Evolutionary conservation across 2,329 filamentous ascomycete species (phyloP), one percentile per base, ranked within the genome.

Genomic region (Fusarium papillatum): DNA sequence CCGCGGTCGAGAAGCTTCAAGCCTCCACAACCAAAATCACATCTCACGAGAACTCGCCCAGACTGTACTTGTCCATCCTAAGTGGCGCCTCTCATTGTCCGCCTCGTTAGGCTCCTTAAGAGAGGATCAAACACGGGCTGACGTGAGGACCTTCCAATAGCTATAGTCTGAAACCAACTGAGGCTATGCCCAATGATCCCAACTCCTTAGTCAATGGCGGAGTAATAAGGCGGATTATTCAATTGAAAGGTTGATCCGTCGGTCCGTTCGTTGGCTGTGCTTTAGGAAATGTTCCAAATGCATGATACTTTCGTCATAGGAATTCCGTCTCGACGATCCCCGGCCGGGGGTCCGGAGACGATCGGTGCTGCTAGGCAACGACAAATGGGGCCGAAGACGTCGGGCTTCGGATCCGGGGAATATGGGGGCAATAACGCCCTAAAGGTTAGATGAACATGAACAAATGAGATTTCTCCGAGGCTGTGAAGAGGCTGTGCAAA

Each of bases 401-500:
- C 73, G 64, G 64, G 73, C 14, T 13, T 68, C 57, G 64, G 46
- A 19, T 41, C 70, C 57, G 70, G 48, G 46, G 26, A 38, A 66
- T 36, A 55, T 26, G 26, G 19, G 34, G 57, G 14, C 17, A 61
- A 29, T 29, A 29, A 19, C 34, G 17, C 36, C 22, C 8, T 19
- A 31, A 29, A 16, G 24, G 36, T 24, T n/a, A 29, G 59, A 34
- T 22, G 9, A 26, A 26, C 24, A 26, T 31, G 11, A 22, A 24
- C 46, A 41, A 31, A 41, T 48, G 31, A 63, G 48, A 59, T 55
- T 17, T 53, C 39, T 26, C 29, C 41, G n/a, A 17, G 74, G 74
- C 73, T 72, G 26, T 76, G 74, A 61, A 31, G 43, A 53, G 73
- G 74, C 74, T 65, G 39, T 62, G 73, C 41, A 19, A 38, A 38